Base-by-base conservation (phyloP, 352 stramenopile species). In the Phytophthora vignae region DNA sequence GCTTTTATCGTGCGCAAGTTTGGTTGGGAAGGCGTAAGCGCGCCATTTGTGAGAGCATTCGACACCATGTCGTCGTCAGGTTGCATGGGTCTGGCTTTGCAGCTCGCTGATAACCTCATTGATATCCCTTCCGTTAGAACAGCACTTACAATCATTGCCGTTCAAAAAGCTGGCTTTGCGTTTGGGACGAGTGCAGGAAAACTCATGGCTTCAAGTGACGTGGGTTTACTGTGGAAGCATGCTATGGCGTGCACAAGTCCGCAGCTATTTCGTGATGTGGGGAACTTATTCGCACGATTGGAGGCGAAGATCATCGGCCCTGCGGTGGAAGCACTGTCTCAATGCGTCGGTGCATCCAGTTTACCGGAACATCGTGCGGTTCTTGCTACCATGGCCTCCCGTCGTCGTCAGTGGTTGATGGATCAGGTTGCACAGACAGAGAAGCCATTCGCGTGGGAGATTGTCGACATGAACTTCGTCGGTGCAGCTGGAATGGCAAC, bases 221-320 rank as follows among this genome's bases (percentile, higher is more conserved):
- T 66, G 14, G 48, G 1, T n/a, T 67, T 72, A 22, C 50, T 72
- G 10, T 72, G 56, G 56, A 72, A 72, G 15, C 57, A 52, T 14
- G 48, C 57, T 2, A 64, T 54, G 15, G 57, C 9, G 2, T 72
- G 64, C 12, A 10, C 22, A 42, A 52, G 12, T n/a, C 56, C 38
- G 8, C 55, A 72, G 38, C 36, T 57, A 0, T 67, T 72, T 19
- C 25, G 11, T 53, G 64, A 72, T 17, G 38, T 66, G 15, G 50
- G n/a, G 2, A 61, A 62, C 8, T 0, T 67, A 4, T 63, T 67
- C 29, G 9, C 31, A 11, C 14, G 17, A 29, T 21, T 72, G 57
- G 40, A 61, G 4, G 25, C 27, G 44, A 58, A 60, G 11, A 33
- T 67, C 38, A 25, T 61, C 36, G 56, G 64, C 0, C 40, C 56